Evolutionary conservation across 2,329 filamentous ascomycete species (phyloP).

Genomic region (Botrytis porri): DNA sequence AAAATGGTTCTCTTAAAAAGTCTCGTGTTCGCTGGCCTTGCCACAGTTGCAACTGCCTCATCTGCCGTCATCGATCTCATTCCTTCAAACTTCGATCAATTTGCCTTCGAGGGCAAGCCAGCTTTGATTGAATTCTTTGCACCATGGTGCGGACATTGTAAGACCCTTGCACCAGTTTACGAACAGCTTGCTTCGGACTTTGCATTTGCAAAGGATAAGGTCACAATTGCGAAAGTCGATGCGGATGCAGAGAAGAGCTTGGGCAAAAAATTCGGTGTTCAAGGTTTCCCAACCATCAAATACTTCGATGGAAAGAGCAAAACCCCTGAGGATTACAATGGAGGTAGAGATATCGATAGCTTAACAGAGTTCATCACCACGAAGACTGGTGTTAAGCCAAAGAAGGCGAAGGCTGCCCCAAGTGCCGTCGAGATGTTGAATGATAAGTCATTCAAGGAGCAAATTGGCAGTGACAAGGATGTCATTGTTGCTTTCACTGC

Average conservation of each 20-base stretch:
- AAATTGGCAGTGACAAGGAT: conserved; percentile 80
- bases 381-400: conserved; percentile 81
- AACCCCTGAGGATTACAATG: conserved; percentile 78
- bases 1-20: conserved; percentile 51
- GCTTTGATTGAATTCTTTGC: conserved; percentile 98
- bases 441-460: conserved; percentile 72
- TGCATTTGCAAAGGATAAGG: conserved; percentile 65
- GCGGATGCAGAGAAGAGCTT: conserved; percentile 84
- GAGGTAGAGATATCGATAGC: conserved; percentile 83
- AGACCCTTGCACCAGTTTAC: conserved; percentile 90
- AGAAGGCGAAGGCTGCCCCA: conserved; percentile 67
- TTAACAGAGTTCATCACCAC: conserved; percentile 76
- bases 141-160: conserved; percentile 99
- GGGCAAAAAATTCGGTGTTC: conserved; percentile 81
- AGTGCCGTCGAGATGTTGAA: conserved; percentile 78
- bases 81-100: conserved; percentile 84
- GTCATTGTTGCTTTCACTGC: conserved; percentile 96
- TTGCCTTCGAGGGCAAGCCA: conserved; percentile 89
- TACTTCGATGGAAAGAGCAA: conserved; percentile 96
- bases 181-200: conserved; percentile 81
- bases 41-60: conserved; percentile 48
- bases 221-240: conserved; percentile 93
- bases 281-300: conserved; percentile 96
- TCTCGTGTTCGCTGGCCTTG: conserved; percentile 55
- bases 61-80: conserved; percentile 88